These are phyloP conservation scores for Sarcodon sp. DNA, from an alignment of 768 basidiomycete genomes.

Conservation along the genomic window DNA sequence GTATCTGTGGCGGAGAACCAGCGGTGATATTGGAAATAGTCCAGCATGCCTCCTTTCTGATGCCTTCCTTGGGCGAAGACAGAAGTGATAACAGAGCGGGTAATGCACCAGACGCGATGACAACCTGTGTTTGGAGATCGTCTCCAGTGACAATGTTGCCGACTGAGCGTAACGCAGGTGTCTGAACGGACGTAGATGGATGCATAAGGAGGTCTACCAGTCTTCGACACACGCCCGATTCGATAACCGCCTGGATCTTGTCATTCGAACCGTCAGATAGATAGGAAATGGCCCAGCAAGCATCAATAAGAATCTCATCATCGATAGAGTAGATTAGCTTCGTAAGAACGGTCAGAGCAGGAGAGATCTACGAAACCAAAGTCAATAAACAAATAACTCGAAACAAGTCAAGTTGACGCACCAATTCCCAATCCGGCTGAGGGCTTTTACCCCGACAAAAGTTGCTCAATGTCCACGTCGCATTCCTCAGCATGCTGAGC, in stretches of 20 bases:
- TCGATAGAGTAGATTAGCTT: slow-evolving; percentile 98
- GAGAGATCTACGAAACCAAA: slow-evolving; percentile 65
- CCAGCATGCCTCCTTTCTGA: slow-evolving; percentile 99
- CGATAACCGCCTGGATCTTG: slow-evolving; percentile 99
- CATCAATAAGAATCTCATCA: slow-evolving; percentile 98
- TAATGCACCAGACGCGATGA: slow-evolving; percentile 95
- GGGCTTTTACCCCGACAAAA: slow-evolving; percentile 98
- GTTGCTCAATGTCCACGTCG: slow-evolving; percentile 99
- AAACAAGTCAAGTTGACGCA: slow-evolving; percentile 23
- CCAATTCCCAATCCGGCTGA: slow-evolving; percentile 96
- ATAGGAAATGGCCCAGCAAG: slow-evolving; percentile 99
- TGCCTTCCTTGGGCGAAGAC: slow-evolving; percentile 96
- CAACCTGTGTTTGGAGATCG: slow-evolving; percentile 97
- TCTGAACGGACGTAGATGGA: slow-evolving; percentile 90
- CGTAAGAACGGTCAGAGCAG: slow-evolving; percentile 90
- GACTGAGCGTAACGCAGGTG: slow-evolving; percentile 94
- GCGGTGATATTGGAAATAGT: slow-evolving; percentile 99
- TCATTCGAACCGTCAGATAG: slow-evolving; percentile 98
- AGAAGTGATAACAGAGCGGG: slow-evolving; percentile 87
- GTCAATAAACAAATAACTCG: slow-evolving; percentile 5
- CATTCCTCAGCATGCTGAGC: slow-evolving; percentile 95
- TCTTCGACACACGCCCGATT: slow-evolving; percentile 93
- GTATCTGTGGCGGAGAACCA: slow-evolving; percentile 93
- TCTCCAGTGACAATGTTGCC: slow-evolving; percentile 99
- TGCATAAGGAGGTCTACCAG: slow-evolving; percentile 97